Base-by-base conservation (phyloP, 805 yeast species). In the Candida xiaguanensis region DNA sequence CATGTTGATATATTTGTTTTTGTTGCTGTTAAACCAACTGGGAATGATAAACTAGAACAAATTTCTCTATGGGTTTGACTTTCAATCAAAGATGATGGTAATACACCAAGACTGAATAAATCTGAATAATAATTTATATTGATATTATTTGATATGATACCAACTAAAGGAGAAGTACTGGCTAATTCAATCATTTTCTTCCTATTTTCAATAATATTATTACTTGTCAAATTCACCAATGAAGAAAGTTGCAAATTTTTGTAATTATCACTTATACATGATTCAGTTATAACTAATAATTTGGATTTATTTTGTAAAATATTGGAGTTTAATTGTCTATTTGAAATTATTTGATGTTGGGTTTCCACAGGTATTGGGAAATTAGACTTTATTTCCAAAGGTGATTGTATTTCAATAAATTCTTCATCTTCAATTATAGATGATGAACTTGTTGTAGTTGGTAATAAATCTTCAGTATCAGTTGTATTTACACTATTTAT, bases 111-210 rank as follows among this genome's bases (percentile, higher is more conserved):
- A 43, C 74, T 59, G 49, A 63, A 70, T 41, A 72, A 53, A 49
- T 75, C 81, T 1, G 74, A 57, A 34, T 70, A 62, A 52, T 69
- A 75, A 42, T 74, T 78, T 1, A 78, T 78, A 2, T 77, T 64
- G 26, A 75, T 59, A 2, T 76, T 71, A 50, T 74, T 78, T 16
- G 70, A 57, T 36, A 70, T 51, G 40, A 67, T 70, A 9, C 73
- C 73, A 2, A 69, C 72, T 14, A 75, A 47, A 2, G 79, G 77
- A 25, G 16, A 15, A 42, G 71, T 61, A 30, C 59, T 55, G 33
- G 74, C 70, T 35, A 74, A 49, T 40, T 66, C 68, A 31, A 61
- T 32, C 20, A 32, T 5, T 3, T 4, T 13, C 14, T 16, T n/a
- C 8, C 36, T 16, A 16, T 32, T 32, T 14, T 13, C n/a, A 15